Evolutionary conservation across 148 eudicot species (phyloP), one percentile per base, ranked within the genome.

Genomic region (Selenicereus undatus): DNA sequence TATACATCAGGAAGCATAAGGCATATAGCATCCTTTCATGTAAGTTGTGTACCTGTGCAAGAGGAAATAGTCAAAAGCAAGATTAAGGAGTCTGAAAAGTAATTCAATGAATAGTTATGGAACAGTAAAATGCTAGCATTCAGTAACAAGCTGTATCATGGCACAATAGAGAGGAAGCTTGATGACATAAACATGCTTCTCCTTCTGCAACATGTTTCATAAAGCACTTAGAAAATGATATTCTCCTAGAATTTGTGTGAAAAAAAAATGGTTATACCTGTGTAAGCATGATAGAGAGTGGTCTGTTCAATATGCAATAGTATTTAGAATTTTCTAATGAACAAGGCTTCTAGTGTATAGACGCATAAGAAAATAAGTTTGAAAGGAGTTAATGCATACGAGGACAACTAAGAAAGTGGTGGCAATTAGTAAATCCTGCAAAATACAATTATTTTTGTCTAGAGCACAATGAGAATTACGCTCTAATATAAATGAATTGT

Each of bases 231-330:
- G 56, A 86, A 95, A 95, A 78, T 35, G 84, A 86, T 90, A 88
- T 83, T 93, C 91, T 72, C 92, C 81, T 62, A 89, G 77, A 86
- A 95, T 93, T 85, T 88, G 91, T 18, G 93, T 88, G 97, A 95
- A 82, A 95, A 95, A 83, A 95, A 93, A 82, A 92, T 85, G 30
- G 99, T 95, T 95, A 95, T 85, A 70, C 91, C 97, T 84, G 83
- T 68, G 81, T 95, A 95, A 74, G 91, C 97, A 88, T 93, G 97
- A 83, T 95, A 95, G 62, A 95, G 91, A 39, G 91, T 97, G 81
- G 99, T 97, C 78, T 85, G 94, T 85, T 95, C 97, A 84, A 91
- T 48, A 81, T 89, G 88, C 79, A 95, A 83, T 71, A 95, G 81
- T 48, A 79, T 73, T 58, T 84, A 89, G 73, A 85, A 85, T 20